Evolutionary conservation across 164 flowering plant species (phyloP).

Genomic region (Stephania yunnanensis): DNA sequence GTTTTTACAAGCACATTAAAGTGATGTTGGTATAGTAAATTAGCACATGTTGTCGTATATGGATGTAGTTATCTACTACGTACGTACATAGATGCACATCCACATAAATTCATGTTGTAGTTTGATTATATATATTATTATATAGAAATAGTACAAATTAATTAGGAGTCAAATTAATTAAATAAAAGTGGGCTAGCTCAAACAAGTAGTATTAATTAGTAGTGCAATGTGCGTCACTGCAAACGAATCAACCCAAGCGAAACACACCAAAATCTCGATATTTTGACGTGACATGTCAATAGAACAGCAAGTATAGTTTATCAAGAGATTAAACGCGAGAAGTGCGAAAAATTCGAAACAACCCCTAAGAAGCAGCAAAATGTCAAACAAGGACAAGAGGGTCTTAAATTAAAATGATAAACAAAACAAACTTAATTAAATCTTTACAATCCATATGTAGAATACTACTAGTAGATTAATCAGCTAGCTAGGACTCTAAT

Average conservation of each 20-base stretch:
- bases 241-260: not conserved
- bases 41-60: too few relatives aligned
- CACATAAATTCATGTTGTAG: too few relatives aligned
- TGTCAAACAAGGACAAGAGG: conserved; percentile 2
- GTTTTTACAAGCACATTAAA: too few relatives aligned
- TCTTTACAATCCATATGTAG: conserved; percentile 5
- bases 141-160: too few relatives aligned
- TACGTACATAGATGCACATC: too few relatives aligned
- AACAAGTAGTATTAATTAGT: too few relatives aligned
- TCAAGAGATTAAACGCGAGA: conserved; percentile 5
- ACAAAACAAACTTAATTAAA: conserved; percentile 12
- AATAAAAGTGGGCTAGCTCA: not conserved
- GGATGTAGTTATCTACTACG: too few relatives aligned
- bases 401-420: not conserved
- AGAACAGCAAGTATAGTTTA: not conserved
- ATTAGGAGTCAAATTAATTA: too few relatives aligned
- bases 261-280: not conserved
- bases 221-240: not conserved
- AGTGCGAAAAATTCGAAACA: not conserved
- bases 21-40: too few relatives aligned
- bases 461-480: not conserved
- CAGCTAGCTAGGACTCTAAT: not conserved
- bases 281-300: not conserved
- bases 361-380: not conserved
- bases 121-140: too few relatives aligned